Conservation (phyloP, 164 flowering plant genomes). For the Houttuynia cordata region DNA sequence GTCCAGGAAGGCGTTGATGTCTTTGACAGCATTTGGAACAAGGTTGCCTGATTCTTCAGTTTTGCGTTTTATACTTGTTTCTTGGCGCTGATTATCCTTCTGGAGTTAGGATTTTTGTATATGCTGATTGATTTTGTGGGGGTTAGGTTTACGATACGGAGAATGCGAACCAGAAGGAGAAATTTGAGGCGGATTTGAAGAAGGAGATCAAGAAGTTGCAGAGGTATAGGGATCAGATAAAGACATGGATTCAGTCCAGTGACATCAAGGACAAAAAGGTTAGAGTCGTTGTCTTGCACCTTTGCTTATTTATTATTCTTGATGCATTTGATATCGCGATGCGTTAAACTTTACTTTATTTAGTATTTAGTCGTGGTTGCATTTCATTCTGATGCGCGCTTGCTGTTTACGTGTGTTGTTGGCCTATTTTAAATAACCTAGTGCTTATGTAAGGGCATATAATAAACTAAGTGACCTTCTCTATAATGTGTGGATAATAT, state of each 20-base stretch:
- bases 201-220: slow-evolving; percentile 98
- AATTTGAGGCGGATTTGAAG: slow-evolving; percentile 97
- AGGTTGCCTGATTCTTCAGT: slow-evolving; percentile 27
- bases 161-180: slow-evolving; percentile 97
- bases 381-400: too few species aligned
- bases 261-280: slow-evolving; percentile 99
- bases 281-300: not conserved
- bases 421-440: too few species aligned
- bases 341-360: too few species aligned
- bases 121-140: slow-evolving; percentile 1
- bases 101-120: not conserved
- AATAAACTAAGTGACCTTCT: too few species aligned
- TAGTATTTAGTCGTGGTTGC: too few species aligned
- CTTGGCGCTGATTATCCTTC: too few species aligned
- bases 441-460: too few species aligned
- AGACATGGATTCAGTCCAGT: slow-evolving; percentile 99
- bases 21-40: slow-evolving; percentile 97
- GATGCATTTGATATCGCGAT: too few species aligned
- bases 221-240: slow-evolving; percentile 95
- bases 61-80: too few species aligned
- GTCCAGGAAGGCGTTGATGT: slow-evolving; percentile 98
- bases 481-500: too few species aligned
- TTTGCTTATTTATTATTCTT: not conserved
- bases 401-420: too few species aligned
- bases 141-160: slow-evolving; percentile 90